Base-by-base conservation (phyloP, 2,329 filamentous ascomycete genomes). In the Colletotrichum zoysiae region DNA sequence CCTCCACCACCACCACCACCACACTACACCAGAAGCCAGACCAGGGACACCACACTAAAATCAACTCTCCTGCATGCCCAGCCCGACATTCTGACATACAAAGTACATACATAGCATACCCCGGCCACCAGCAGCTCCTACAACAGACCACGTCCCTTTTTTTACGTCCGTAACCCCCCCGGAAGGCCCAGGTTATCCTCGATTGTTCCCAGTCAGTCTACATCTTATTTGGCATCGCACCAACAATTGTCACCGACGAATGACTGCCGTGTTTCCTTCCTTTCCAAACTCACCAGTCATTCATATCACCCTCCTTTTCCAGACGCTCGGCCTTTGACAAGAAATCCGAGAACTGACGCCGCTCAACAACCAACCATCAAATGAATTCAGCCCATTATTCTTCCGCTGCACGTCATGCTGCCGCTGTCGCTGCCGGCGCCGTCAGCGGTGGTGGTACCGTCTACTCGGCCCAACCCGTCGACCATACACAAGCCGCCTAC, bases 121-220 rank as follows among this genome's bases (percentile, higher is more conserved):
- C 70, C 60, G 55, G 23, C 65, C 55, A 50, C 48, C 59, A 58
- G 30, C 53, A 26, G 58, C 51, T 57, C 50, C 55, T 61, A 61
- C 44, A 65, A 46, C 67, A 70, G 61, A n/a, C 67, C 67, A 63
- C 56, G 40, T 61, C 63, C 68, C 59, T 67, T 71, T 71, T 71
- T 67, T 72, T 73, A 73, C 68, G 71, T 68, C 71, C 71, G 71
- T 73, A 73, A 73, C 67, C 56, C 71, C 67, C 57, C 66, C 38
- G 69, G 35, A 65, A 50, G 42, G 46, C 67, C 64, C 35, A 73
- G 60, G 26, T 57, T 26, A 71, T 61, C 61, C 44, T 73, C 70
- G 30, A 56, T 33, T 26, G 44, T 65, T 60, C 67, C 67, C 60
- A 66, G 50, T 73, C 60, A 66, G 50, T 73, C 57, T 51, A 64